Base-by-base conservation (phyloP, 1,139 yeast genomes). In the Yamadazyma triangularis region DNA sequence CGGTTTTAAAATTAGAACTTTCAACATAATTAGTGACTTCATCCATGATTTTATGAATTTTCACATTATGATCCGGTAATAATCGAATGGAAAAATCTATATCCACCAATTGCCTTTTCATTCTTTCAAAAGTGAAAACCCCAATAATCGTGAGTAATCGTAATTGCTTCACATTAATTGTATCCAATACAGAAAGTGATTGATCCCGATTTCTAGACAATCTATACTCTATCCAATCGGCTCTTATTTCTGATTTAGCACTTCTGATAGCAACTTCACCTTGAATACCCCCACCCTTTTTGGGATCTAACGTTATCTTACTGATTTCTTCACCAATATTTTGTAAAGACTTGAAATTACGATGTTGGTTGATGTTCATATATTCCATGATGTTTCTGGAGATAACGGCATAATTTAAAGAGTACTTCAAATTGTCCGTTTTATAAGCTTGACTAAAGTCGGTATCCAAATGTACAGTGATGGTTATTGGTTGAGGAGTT, bases 351-450 rank as follows among this genome's bases (percentile, higher is more conserved):
- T 59, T 66, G 65, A 66, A 82, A 47, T 68, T 75, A 30, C 55
- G 53, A 41, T 56, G 64, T 35, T 62, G 66, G 41, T 70, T 58
- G 3, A 56, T 39, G 35, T 64, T 73, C 48, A 80, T 72, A 44
- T 56, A 70, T n/a, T 68, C 64, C 24, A 71, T 55, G 23, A 85
- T 63, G 29, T 77, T 75, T 31, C 87, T 64, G 3, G 89, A 77
- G 10, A 89, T 73, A 9, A 79, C 89, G 2, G 95, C 96, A 56
- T 89, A 89, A 56, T 88, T 89, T 42, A 89, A 70, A 4, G 95
- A 83, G 50, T 83, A 78, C 36, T 77, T 74, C 45, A 89, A 65
- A 51, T 87, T 88, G 54, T 89, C 97, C 0, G 81, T 75, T 10
- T 62, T 60, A 8, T 91, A 79, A 6, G 95, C 89, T 36, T 70